Evolutionary conservation across 495 filamentous ascomycete species (phyloP).

Genomic region (Penicillium coprophilum): DNA sequence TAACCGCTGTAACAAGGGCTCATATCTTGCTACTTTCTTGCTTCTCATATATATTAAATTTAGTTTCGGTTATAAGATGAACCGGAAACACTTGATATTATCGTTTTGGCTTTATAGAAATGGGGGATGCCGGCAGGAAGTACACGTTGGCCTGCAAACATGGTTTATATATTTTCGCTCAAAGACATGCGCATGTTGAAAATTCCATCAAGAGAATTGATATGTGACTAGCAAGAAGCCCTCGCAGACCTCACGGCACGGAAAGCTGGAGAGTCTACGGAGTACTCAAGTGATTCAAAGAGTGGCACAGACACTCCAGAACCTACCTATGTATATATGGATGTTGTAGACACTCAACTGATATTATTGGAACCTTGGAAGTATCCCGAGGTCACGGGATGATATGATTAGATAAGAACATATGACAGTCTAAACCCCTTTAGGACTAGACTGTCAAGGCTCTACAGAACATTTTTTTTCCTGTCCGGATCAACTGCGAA

Average conservation of each 20-base stretch:
- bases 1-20: background rate
- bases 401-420: slow-evolving; percentile 48
- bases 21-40: background rate
- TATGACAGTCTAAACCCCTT: slow-evolving; percentile 30
- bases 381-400: slow-evolving; percentile 12
- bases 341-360: no score
- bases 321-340: no score
- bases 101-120: background rate
- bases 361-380: no score
- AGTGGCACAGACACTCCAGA: background rate
- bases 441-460: slow-evolving; percentile 36
- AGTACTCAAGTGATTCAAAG: background rate
- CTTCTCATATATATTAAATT: background rate
- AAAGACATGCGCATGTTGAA: background rate
- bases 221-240: background rate
- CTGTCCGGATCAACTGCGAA: slow-evolving; percentile 35
- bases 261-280: no score
- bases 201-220: background rate
- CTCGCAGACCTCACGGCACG: background rate
- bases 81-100: background rate
- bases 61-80: background rate
- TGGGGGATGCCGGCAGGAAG: background rate
- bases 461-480: slow-evolving; percentile 53
- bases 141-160: background rate
- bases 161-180: background rate